A percentile compares a stretch with the other conserved stretches of the same genome.
Evolutionary conservation across 139 green algal genomes (phyloP).

Genomic region (Chloropicon primus): DNA sequence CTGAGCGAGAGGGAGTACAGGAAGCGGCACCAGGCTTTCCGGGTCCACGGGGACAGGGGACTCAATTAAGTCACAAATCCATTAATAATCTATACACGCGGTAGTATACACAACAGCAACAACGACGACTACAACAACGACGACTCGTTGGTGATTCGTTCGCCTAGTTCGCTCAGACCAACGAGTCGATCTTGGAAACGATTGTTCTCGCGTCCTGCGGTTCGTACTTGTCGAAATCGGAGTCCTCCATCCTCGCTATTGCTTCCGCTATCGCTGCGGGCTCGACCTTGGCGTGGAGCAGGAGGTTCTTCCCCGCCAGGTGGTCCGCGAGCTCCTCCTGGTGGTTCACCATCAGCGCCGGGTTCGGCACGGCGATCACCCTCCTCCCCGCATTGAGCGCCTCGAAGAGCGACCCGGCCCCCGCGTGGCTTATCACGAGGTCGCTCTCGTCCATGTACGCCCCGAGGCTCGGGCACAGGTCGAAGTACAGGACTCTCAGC

Average conservation of each 20-base stretch:
- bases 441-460: conserved; percentile 31
- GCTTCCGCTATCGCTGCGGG: neutral
- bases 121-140: no score
- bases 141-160: no score
- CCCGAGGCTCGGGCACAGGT: conserved; percentile 45
- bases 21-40: no score
- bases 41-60: no score
- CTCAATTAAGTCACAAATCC: no score
- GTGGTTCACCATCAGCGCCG: conserved; percentile 73
- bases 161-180: no score
- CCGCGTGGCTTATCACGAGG: conserved; percentile 71
- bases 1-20: neutral
- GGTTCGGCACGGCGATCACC: conserved; percentile 67
- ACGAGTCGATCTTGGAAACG: neutral
- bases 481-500: conserved; percentile 51
- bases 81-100: neutral
- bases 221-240: neutral
- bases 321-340: conserved; percentile 53
- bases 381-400: conserved; percentile 34
- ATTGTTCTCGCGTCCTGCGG: neutral
- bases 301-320: conserved; percentile 33
- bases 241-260: neutral
- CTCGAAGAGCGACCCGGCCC: conserved; percentile 72
- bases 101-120: no score
- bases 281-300: conserved; percentile 28